phyloP scores from a whole-genome alignment of 202 grass and related monocot genomes.

The Elaeis oleifera region DNA sequence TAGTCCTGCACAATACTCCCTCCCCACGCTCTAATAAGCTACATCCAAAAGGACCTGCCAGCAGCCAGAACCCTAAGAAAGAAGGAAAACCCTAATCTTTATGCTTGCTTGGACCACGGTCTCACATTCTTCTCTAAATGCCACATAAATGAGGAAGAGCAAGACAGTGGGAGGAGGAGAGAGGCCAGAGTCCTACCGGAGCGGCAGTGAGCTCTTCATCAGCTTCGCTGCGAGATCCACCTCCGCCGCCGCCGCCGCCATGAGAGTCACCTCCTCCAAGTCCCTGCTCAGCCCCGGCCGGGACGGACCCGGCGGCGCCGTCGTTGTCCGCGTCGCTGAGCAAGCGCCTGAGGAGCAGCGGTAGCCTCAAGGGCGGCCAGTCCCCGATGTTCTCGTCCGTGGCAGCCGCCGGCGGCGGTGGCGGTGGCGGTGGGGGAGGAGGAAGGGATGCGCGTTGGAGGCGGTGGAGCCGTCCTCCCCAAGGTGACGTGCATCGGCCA shows the following conservation, averaged over 20 bases:
- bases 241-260: background rate
- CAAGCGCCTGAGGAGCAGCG: conserved; percentile 61
- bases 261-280: background rate
- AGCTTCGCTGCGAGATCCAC: background rate
- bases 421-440: conserved; percentile 29
- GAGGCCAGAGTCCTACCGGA: background rate
- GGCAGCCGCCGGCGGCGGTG: background rate
- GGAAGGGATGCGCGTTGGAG: conserved; percentile 47
- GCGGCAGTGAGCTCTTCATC: conserved; percentile 1
- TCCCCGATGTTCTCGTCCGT: conserved; percentile 81
- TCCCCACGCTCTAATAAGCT: no score
- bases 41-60: no score
- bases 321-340: conserved; percentile 33
- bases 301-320: background rate
- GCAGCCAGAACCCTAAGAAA: no score
- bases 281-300: conserved; percentile 14
- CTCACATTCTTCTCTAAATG: background rate
- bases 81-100: no score
- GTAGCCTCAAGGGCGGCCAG: conserved; percentile 81
- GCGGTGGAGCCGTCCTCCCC: conserved; percentile 75
- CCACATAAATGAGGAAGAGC: background rate
- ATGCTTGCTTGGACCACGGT: no score
- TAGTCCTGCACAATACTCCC: no score
- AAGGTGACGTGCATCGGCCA: conserved; percentile 98
- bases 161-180: background rate